Evolutionary conservation across 2,329 filamentous ascomycete species (phyloP), one percentile per base, ranked within the genome.

Genomic region (Ceratocystis papillata): DNA sequence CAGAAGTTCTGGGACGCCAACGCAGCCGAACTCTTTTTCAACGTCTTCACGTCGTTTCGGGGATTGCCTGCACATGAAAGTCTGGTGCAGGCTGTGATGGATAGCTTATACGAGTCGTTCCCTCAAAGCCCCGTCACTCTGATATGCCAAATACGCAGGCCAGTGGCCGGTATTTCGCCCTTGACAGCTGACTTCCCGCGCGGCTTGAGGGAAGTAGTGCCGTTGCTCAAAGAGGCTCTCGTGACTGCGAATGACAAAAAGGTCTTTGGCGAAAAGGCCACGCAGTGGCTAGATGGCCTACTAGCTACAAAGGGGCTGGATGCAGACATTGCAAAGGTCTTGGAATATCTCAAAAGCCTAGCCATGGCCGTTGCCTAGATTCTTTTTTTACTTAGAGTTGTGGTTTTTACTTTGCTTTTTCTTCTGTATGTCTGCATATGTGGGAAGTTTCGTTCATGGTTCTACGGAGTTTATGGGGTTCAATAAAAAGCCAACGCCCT

Each of bases 21-120:
- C 0, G 80, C 90, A 5, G 90, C 85, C 2, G 85, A 87, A 71
- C 77, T 82, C 25, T 96, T 96, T 76, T 97, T 94, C 75, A 79
- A 88, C 71, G 82, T 95, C 77, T 88, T 96, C 69, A 79, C 84
- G 1, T 78, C 80, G 5, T 96, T 96, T 74, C 78, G 80, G 22
- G 77, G 83, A 50, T 78, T 91, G 37, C 81, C 85, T 0, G 46
- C 62, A 12, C 41, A 60, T 37, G 87, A 77, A 10, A 86, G 77
- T 71, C 83, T 96, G 50, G 77, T 92, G 48, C 81, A 87, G 69
- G 89, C 95, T 74, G 86, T 96, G 61, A 76, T 94, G 53, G 80
- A 83, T 60, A 78, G 78, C 50, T 82, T 96, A 77, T 77, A 79
- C 53, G 76, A 83, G 69, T 74, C 79, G 44, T 84, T 82, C 69